Evolutionary conservation across 106 monocot species (phyloP).

Genomic region (Apostasia ramifera): DNA sequence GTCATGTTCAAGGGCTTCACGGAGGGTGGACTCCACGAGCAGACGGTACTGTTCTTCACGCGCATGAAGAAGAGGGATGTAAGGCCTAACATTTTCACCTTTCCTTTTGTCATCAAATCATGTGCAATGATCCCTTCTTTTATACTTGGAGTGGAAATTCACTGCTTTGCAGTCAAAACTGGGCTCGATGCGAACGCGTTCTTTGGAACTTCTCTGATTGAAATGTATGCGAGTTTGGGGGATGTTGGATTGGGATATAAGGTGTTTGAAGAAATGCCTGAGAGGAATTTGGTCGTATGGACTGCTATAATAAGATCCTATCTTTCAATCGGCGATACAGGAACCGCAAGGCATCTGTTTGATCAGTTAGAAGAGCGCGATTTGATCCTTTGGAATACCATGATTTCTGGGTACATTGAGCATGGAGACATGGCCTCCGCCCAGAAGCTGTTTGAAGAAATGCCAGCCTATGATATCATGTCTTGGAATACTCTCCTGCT

Average conservation of each 20-base stretch:
- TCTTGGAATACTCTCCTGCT: constrained; percentile 59
- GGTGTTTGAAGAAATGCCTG: constrained; percentile 43
- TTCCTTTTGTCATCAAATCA: constrained; percentile 48
- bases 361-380: constrained; percentile 25
- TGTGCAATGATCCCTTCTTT: constrained; percentile 9
- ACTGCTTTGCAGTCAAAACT: constrained; percentile 31
- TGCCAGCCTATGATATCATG: constrained; percentile 42
- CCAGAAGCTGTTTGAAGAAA: constrained; percentile 28
- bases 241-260: constrained; percentile 12
- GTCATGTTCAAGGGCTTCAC: constrained; percentile 49
- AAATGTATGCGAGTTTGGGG: constrained; percentile 29
- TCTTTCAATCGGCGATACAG: constrained; percentile 27
- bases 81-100: constrained; percentile 32
- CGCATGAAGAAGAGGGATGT: constrained; percentile 32
- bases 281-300: constrained; percentile 39
- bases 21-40: constrained; percentile 5
- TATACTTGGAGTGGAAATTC: constrained; percentile 25
- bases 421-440: constrained; percentile 34
- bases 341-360: constrained; percentile 22
- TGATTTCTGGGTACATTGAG: constrained; percentile 36
- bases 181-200: constrained; percentile 36
- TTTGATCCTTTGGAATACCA: constrained; percentile 45
- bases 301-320: constrained; percentile 34
- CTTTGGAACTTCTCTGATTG: constrained; percentile 41
- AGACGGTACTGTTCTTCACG: constrained; percentile 26